Evolutionary conservation across 768 basidiomycete species (phyloP), one percentile per base, ranked within the genome.

Genomic region (Suillus subluteus): DNA sequence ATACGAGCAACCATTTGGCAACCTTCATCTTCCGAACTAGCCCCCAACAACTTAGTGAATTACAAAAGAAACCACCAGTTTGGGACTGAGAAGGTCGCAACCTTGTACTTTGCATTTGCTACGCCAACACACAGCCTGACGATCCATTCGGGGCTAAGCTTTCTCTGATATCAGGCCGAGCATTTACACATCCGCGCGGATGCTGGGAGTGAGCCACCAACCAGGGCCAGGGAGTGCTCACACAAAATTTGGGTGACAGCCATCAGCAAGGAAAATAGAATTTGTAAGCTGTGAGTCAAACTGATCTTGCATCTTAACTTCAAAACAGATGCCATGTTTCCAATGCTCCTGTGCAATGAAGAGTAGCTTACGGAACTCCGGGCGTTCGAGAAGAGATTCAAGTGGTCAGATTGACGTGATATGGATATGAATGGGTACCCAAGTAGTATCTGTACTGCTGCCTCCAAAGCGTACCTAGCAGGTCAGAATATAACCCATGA

Each of bases 41-140:
- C 26, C 7, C 8, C 26, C 26, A 16, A 16, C 8, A 30, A 30
- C 16, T 30, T 18, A 54, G 30, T 2, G 32, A 18, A 35, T 35
- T 18, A 21, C 18, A 32, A 32, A 55, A 18, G 18, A 6, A 55
- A 35, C 55, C 18, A 35, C 32, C 21, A n/a, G 21, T 56, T 35
- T 3, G 32, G 30, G 26, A 18, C 52, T 16, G 15, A 16, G 13
- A 23, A 26, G 23, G 15, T 30, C 59, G 88, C 85, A 6, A 83
- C 83, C 21, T 76, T 95, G 32, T 95, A 94, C 78, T 98, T 98
- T 78, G 90, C 89, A 8, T 90, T 98, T 58, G 91, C 93, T 12
- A 89, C 88, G 44, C 91, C 94, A 63, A 90, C 66, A 77, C 79
- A 62, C 86, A 89, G 75, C 84, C 87, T 13, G 87, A 82, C 5